Conservation (phyloP, 2,329 filamentous ascomycete genomes). For the Penicillium hordei region DNA sequence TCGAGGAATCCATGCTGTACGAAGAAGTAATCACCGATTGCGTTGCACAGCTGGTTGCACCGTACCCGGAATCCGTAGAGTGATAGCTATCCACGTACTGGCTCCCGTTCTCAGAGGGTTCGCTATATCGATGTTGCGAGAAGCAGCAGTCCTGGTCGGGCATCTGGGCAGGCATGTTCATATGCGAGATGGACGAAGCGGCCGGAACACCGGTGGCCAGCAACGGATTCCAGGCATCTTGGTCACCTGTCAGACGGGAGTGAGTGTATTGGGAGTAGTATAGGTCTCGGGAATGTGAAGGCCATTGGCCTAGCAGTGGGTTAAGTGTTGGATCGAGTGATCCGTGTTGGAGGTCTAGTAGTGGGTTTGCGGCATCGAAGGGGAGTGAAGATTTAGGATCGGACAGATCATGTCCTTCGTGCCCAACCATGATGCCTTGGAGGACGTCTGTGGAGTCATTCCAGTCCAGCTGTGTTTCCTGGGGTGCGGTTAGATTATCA, state of each 20-base stretch:
- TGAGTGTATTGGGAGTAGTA: constrained; percentile 26
- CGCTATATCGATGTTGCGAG: constrained; percentile 28
- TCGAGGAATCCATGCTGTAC: constrained; percentile 32
- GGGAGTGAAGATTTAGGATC: constrained; percentile 9
- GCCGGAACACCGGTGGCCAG: constrained; percentile 30
- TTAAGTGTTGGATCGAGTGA: constrained; percentile 8
- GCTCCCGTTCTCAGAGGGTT: constrained; percentile 35
- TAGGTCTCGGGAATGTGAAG: constrained; percentile 18
- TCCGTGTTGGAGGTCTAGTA: constrained; percentile 29
- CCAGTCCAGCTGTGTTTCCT: constrained; percentile 21
- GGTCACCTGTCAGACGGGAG: constrained; percentile 21
- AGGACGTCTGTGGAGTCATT: constrained; percentile 31
- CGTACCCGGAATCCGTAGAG: constrained; percentile 40
- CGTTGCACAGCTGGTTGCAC: constrained; percentile 30
- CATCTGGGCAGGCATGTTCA: constrained; percentile 19
- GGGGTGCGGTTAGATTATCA: background rate
- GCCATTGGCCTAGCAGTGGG: constrained; percentile 26
- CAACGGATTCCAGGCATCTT: constrained; percentile 38
- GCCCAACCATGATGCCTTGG: constrained; percentile 32
- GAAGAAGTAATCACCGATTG: constrained; percentile 32
- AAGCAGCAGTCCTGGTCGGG: constrained; percentile 25
- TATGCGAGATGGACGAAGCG: constrained; percentile 19
- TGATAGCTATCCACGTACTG: constrained; percentile 31
- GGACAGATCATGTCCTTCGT: constrained; percentile 4
- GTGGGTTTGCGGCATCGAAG: constrained; percentile 22